Conservation (phyloP, 208 protist genomes). For the Trypanosoma melophagium region DNA sequence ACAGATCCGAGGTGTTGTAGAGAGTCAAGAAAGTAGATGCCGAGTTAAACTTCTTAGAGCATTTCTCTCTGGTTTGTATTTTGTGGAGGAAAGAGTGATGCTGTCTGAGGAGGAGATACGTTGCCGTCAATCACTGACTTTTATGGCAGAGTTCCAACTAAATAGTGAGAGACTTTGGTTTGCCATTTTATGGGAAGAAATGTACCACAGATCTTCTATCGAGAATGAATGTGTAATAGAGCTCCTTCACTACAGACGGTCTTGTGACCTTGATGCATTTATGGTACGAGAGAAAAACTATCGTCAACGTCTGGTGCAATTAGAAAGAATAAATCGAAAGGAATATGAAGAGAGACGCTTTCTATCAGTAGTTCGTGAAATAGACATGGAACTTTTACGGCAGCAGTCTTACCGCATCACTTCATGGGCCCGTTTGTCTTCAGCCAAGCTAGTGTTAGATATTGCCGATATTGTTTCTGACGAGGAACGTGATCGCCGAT, state of each 20-base stretch:
- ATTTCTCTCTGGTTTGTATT: conserved; percentile 43
- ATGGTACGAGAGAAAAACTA: background rate
- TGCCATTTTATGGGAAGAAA: conserved; percentile 17
- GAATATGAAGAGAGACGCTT: conserved; percentile 23
- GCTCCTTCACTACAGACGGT: background rate
- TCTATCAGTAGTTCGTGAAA: conserved; percentile 23
- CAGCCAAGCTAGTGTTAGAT: conserved; percentile 12
- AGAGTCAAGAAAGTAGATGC: conserved; percentile 50
- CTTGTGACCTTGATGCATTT: background rate
- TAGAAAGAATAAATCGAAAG: conserved; percentile 15
- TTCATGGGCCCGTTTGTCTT: background rate
- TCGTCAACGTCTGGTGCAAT: conserved; percentile 5
- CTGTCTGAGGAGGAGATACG: conserved; percentile 35
- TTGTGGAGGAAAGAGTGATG: conserved; percentile 37
- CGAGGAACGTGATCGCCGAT: conserved; percentile 28
- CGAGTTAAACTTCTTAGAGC: conserved; percentile 46
- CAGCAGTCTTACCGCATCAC: conserved; percentile 20
- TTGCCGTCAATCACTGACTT: conserved; percentile 17
- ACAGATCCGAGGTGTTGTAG: conserved; percentile 48
- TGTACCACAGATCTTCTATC: conserved; percentile 21
- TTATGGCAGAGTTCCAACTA: conserved; percentile 1
- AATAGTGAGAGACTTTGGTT: background rate
- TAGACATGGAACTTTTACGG: conserved; percentile 28
- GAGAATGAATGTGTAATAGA: conserved; percentile 1
- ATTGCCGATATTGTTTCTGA: conserved; percentile 11